Evolutionary conservation across 306 rosid species (phyloP), one percentile per base, ranked within the genome.

Genomic region (Quercus robur): DNA sequence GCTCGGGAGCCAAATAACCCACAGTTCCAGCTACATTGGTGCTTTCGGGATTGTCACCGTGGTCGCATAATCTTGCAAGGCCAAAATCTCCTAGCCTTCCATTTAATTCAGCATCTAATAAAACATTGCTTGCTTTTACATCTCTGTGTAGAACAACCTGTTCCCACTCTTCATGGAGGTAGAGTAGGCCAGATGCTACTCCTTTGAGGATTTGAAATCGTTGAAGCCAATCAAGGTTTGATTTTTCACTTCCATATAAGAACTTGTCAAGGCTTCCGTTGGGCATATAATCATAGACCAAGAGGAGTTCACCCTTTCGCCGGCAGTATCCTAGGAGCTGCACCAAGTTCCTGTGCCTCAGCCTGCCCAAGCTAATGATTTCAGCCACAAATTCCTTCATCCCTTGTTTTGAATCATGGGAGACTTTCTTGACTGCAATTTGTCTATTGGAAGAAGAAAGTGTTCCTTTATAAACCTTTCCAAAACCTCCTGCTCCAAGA

Each of bases 31-130:
- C 30, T 28, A 28, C 30, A 28, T 28, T 28, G 30, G 30, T 28
- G 30, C 30, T 28, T 28, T 28, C 30, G 30, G 91, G 91, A 74
- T 92, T 83, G 46, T 68, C 75, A 2, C 91, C 26, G 26, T 86
- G 97, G 21, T 90, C 89, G 23, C 79, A 81, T 46, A 90, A 66
- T 41, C 87, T 92, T 2, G 97, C 86, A 49, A 90, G 92, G 28
- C 97, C 94, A 66, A 92, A 92, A 81, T 90, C 94, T 1, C 94
- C 94, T 52, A 90, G 80, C 35, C 92, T 82, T 1, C 90, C 94
- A 75, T 87, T 90, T 74, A 87, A 73, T 14, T 90, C 89, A 1
- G 71, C 70, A 23, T 92, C 97, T 26, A 90, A 44, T 54, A 92
- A 57, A 6, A 92, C 88, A 82, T 92, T 92, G 69, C 97, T 89